phyloP scores from a whole-genome alignment of 2,329 filamentous ascomycete genomes.

The Exophiala mesophila region DNA sequence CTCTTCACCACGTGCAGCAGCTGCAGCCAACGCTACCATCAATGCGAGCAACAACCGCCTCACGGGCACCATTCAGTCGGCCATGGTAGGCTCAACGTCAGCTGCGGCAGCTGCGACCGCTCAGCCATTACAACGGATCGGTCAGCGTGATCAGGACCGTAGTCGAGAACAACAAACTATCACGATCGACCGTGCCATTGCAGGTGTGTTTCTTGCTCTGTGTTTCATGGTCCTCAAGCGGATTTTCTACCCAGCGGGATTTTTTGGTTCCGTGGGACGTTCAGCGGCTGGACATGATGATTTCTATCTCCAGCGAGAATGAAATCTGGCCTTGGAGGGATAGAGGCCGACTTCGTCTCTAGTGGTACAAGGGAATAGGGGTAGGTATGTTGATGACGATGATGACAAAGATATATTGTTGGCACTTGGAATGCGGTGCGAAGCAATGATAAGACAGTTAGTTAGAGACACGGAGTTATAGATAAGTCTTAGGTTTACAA shows the following conservation, averaged over 20 bases:
- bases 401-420: too few relatives aligned
- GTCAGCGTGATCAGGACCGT: constrained; percentile 2
- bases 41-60: neutral
- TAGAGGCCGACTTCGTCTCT: too few relatives aligned
- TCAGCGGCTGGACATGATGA: constrained; percentile 16
- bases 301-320: constrained; percentile 21
- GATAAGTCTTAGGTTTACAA: too few relatives aligned
- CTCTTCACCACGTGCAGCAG: constrained; percentile 13
- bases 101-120: constrained; percentile 1
- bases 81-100: too few relatives aligned
- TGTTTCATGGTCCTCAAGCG: constrained; percentile 61
- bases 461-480: too few relatives aligned
- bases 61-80: neutral
- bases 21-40: constrained; percentile 16
- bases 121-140: constrained; percentile 4
- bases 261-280: constrained; percentile 4
- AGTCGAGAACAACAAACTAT: constrained; percentile 28
- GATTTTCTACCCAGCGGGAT: constrained; percentile 31
- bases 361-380: too few relatives aligned
- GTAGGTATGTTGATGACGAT: too few relatives aligned
- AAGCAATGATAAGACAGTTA: too few relatives aligned
- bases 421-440: too few relatives aligned
- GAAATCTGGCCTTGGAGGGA: too few relatives aligned
- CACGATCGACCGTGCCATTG: constrained; percentile 80
- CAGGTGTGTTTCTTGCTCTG: constrained; percentile 64